phyloP scores from a whole-genome alignment of 345 rosid species.

The Salix koriyanagi region DNA sequence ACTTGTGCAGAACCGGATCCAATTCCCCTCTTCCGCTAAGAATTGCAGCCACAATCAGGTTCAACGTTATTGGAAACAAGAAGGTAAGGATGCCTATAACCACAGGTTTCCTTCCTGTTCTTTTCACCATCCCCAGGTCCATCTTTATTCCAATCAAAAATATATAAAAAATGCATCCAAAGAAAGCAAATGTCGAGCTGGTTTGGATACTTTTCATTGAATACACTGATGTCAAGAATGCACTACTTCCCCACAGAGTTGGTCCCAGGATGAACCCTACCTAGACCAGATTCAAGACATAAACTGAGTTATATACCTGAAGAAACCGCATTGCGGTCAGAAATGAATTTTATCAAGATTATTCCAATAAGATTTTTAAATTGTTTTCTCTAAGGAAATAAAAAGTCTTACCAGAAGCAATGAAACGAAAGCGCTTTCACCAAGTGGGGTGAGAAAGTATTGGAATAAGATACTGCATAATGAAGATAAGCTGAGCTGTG shows the following conservation, averaged over 20 bases:
- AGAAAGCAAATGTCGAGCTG: slow-evolving; percentile 18
- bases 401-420: slow-evolving; percentile 16
- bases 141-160: slow-evolving; percentile 20
- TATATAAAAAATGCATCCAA: slow-evolving; percentile 18
- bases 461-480: slow-evolving; percentile 5
- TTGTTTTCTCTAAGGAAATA: background rate
- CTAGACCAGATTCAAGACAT: slow-evolving; percentile 1
- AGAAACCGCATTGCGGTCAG: background rate
- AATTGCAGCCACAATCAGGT: background rate
- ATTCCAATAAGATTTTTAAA: background rate
- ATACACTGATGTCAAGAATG: background rate
- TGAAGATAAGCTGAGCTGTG: slow-evolving; percentile 11
- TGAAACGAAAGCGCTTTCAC: slow-evolving; percentile 23
- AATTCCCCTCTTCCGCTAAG: background rate
- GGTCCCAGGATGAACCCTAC: slow-evolving; percentile 24
- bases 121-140: slow-evolving; percentile 14
- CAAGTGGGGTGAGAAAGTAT: slow-evolving; percentile 21
- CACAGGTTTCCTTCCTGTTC: slow-evolving; percentile 14
- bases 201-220: slow-evolving; percentile 1
- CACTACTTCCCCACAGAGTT: slow-evolving; percentile 4
- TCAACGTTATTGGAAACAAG: background rate
- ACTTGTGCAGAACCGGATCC: background rate
- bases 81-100: slow-evolving; percentile 12
- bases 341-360: background rate
- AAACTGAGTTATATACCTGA: background rate